Percentiles rank a stretch among this genome's conserved stretches.
phyloP scores from a whole-genome alignment of 331 rosid genomes.

The Ulmus americana region DNA sequence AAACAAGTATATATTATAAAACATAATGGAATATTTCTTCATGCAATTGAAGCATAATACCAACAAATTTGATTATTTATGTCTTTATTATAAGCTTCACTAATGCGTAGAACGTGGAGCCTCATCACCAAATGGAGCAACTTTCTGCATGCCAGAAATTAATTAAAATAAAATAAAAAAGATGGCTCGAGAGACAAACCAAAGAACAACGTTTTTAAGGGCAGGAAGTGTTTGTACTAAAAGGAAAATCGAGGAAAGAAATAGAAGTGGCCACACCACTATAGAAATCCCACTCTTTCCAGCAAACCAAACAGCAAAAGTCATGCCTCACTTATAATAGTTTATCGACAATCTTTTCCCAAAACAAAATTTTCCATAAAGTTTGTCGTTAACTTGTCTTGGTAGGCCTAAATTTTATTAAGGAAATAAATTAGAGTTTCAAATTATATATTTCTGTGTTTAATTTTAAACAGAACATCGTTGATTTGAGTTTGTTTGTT shows the following conservation, averaged over 20 bases:
- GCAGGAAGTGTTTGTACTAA: background rate
- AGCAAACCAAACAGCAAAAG: conserved; percentile 30
- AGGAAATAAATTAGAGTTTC: background rate
- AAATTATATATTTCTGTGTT: too few species aligned
- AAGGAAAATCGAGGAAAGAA: conserved; percentile 2
- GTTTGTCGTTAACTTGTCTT: conserved; percentile 1
- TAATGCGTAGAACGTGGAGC: conserved; percentile 30
- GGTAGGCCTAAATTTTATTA: conserved; percentile 20
- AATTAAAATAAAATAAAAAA: background rate
- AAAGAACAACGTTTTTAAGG: conserved; percentile 13
- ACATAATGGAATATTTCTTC: conserved; percentile 13
- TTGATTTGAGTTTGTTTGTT: background rate
- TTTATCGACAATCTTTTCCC: conserved; percentile 23
- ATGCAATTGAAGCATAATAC: conserved; percentile 4
- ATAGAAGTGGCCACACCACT: conserved; percentile 43
- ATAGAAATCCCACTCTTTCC: conserved; percentile 15
- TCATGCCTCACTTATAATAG: conserved; percentile 38
- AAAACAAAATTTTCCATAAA: conserved; percentile 18
- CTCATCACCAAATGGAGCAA: conserved; percentile 18
- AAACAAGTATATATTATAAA: conserved; percentile 2
- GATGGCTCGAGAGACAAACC: conserved; percentile 17
- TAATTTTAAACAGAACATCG: background rate
- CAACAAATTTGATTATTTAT: conserved; percentile 14
- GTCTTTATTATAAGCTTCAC: background rate
- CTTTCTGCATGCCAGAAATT: conserved; percentile 1